Conservation (phyloP, 768 basidiomycete species). For the Agrocybe praecox region DNA sequence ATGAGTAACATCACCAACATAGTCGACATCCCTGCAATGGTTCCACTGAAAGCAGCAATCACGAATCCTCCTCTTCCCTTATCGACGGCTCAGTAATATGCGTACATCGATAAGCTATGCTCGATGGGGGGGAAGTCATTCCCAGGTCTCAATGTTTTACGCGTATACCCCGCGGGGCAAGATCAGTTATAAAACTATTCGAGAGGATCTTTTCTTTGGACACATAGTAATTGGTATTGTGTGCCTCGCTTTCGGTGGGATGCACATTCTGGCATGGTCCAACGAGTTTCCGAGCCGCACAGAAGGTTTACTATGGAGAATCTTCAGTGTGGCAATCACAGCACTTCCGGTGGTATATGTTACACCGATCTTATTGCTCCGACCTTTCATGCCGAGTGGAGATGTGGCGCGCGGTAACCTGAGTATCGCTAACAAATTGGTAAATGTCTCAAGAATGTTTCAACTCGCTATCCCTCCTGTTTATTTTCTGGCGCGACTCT, state of each 20-base stretch:
- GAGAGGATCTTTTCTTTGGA: neutral
- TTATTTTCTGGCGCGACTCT: neutral
- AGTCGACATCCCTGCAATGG: neutral
- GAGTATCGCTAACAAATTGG: too few relatives aligned
- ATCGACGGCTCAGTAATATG: neutral
- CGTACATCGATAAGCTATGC: neutral
- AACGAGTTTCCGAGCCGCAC: neutral
- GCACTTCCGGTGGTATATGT: neutral
- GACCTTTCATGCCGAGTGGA: neutral
- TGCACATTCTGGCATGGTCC: neutral
- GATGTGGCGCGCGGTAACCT: too few relatives aligned
- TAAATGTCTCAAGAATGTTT: neutral
- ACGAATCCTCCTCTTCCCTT: neutral
- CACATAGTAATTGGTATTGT: neutral
- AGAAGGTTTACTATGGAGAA: neutral
- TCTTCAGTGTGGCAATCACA: neutral
- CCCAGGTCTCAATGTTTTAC: neutral
- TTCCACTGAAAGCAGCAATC: neutral
- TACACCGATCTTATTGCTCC: neutral
- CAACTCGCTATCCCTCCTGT: neutral
- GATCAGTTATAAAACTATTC: neutral
- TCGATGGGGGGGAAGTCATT: too few relatives aligned
- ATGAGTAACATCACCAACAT: neutral
- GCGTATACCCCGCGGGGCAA: neutral
- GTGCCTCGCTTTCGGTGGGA: neutral